Percentiles rank a stretch among this genome's conserved stretches.
These are phyloP conservation scores for Ceratonia siliqua DNA, from an alignment of 306 rosid genomes.

Conservation along the genomic window DNA sequence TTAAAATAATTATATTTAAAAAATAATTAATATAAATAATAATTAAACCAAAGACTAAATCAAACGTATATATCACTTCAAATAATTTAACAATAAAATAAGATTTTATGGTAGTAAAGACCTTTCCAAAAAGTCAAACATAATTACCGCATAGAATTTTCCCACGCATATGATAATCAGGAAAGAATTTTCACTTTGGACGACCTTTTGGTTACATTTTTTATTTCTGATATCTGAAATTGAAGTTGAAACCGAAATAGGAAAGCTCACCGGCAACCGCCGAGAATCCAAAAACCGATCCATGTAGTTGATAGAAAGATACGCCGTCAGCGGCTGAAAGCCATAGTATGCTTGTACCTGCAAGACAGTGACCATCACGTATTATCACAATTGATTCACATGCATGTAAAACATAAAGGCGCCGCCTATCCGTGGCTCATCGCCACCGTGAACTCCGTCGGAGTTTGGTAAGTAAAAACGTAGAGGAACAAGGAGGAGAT, in stretches of 20 bases:
- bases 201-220: background rate
- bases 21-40: no score
- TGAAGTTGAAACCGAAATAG: background rate
- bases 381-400: background rate
- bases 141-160: constrained; percentile 30
- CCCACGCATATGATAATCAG: background rate
- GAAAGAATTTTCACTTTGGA: background rate
- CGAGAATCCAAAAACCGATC: constrained; percentile 76
- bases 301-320: constrained; percentile 82
- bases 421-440: background rate
- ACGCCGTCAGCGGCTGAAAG: constrained; percentile 84
- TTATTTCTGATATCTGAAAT: background rate
- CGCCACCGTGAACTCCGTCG: constrained; percentile 12
- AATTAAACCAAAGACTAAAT: no score
- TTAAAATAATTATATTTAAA: no score
- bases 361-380: background rate
- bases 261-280: constrained; percentile 69
- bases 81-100: background rate
- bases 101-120: background rate
- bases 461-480: background rate
- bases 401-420: background rate
- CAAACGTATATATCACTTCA: background rate
- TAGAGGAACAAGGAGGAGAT: background rate
- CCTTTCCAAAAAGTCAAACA: constrained; percentile 46
- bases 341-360: constrained; percentile 69